Percentiles rank a stretch among this genome's conserved stretches.
These are phyloP conservation scores for Lizonia empirigonia DNA, from an alignment of 2,329 filamentous ascomycete genomes.

Conservation along the genomic window DNA sequence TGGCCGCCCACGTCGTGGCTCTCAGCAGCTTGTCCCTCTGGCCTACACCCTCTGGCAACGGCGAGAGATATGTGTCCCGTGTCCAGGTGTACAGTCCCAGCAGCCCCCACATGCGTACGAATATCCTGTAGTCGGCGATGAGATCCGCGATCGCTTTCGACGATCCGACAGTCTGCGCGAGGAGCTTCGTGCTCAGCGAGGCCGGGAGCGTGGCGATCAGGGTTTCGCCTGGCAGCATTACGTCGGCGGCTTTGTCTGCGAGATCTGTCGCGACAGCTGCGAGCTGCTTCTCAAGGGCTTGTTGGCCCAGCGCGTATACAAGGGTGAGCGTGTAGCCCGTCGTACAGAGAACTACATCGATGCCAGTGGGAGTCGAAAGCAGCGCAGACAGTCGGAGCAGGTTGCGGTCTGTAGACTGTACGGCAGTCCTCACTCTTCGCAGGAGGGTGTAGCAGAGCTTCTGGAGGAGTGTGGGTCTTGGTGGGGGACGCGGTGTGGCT, in stretches of 20 bases:
- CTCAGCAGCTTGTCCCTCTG: constrained; percentile 38
- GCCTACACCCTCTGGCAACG: constrained; percentile 27
- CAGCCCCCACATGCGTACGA: constrained; percentile 76
- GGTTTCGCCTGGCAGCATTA: constrained; percentile 51
- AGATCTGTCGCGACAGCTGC: constrained; percentile 44
- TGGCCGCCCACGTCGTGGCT: constrained; percentile 68
- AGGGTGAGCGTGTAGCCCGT: constrained; percentile 53
- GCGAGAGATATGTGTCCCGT: constrained; percentile 48
- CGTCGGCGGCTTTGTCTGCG: constrained; percentile 45
- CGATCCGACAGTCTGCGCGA: constrained; percentile 40
- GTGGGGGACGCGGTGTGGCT: constrained; percentile 14
- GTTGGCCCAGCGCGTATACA: constrained; percentile 48
- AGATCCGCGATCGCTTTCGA: constrained; percentile 63
- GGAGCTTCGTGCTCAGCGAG: constrained; percentile 37
- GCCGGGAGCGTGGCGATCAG: constrained; percentile 48
- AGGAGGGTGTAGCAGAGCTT: constrained; percentile 25
- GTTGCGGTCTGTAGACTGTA: constrained; percentile 37
- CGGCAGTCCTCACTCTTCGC: constrained; percentile 25
- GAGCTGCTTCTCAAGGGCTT: constrained; percentile 45
- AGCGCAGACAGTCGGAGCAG: constrained; percentile 44
- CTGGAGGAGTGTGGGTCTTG: constrained; percentile 14
- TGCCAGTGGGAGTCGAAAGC: constrained; percentile 49
- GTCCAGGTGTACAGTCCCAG: constrained; percentile 75
- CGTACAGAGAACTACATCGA: constrained; percentile 52
- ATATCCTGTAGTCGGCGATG: constrained; percentile 73